A percentile compares a stretch with the other conserved stretches of the same genome.
These are phyloP conservation scores for Phytophthora citricola DNA, from an alignment of 352 stramenopile species.

Conservation along the genomic window DNA sequence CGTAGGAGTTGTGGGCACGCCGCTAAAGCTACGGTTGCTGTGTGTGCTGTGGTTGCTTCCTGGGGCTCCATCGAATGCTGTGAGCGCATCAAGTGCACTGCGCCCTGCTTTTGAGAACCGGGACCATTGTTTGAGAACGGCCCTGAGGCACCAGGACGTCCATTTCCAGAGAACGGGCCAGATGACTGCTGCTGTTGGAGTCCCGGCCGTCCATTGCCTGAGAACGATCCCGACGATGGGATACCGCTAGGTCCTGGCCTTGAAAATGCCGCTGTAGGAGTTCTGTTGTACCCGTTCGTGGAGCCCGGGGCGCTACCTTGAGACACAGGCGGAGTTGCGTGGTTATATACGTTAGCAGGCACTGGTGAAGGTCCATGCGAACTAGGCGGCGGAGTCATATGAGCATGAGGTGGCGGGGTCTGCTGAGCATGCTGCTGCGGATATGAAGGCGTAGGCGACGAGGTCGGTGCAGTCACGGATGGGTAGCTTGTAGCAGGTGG, in stretches of 20 bases:
- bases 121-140: conserved; percentile 30
- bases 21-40: conserved; percentile 34
- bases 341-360: conserved; percentile 24
- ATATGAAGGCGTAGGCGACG: conserved; percentile 24
- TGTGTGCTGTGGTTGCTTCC: conserved; percentile 44
- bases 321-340: conserved; percentile 38
- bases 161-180: conserved; percentile 38
- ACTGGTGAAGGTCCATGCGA: conserved; percentile 23
- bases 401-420: conserved; percentile 27
- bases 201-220: conserved; percentile 29
- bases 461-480: conserved; percentile 14
- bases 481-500: conserved; percentile 37
- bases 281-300: conserved; percentile 33
- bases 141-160: conserved; percentile 16
- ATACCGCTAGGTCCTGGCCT: conserved; percentile 16
- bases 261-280: conserved; percentile 19
- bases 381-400: conserved; percentile 28
- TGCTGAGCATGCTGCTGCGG: conserved; percentile 32
- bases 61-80: conserved; percentile 43
- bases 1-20: conserved; percentile 13
- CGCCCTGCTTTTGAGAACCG: conserved; percentile 16
- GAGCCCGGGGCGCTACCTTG: conserved; percentile 33
- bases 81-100: conserved; percentile 22
- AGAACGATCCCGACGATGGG: conserved; percentile 26
- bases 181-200: conserved; percentile 35